A percentile compares a stretch with the other conserved stretches of the same genome.
These are phyloP conservation scores for Boeremia exigua DNA, from an alignment of 2,329 filamentous ascomycete genomes.

Conservation along the genomic window DNA sequence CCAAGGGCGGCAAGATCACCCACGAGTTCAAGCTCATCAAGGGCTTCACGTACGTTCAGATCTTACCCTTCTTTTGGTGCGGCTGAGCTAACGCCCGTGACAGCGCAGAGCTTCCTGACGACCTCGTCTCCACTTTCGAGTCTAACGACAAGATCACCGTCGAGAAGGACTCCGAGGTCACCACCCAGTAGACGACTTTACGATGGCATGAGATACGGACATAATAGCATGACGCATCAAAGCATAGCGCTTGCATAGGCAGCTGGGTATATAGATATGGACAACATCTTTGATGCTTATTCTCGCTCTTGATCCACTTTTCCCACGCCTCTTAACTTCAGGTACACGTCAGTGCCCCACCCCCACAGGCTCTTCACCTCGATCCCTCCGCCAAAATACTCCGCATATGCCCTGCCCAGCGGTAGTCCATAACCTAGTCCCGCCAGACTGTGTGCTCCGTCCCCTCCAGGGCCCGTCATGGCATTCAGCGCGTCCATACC, in stretches of 20 bases:
- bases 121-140: constrained; percentile 69
- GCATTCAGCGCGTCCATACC: constrained; percentile 73
- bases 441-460: constrained; percentile 79
- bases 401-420: constrained; percentile 88
- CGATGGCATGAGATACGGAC: constrained; percentile 1
- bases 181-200: constrained; percentile 67
- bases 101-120: constrained; percentile 76
- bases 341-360: constrained; percentile 79
- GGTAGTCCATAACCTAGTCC: constrained; percentile 93
- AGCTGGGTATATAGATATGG: constrained; percentile 17
- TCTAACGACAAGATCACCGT: constrained; percentile 77
- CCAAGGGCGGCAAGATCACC: constrained; percentile 82
- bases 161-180: constrained; percentile 75
- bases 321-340: constrained; percentile 67
- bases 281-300: constrained; percentile 2
- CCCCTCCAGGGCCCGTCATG: constrained; percentile 73
- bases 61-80: neutral
- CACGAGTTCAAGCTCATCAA: constrained; percentile 89
- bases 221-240: constrained; percentile 14
- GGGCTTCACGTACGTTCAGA: constrained; percentile 81
- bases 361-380: constrained; percentile 94
- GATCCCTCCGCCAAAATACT: constrained; percentile 97
- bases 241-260: constrained; percentile 16
- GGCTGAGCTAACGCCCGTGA: constrained; percentile 11
- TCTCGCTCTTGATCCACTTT: constrained; percentile 39